Percentiles rank a stretch among this genome's conserved stretches.
Conservation (phyloP, 2,329 filamentous ascomycete genomes). For the Aspergillus costaricaensis region DNA sequence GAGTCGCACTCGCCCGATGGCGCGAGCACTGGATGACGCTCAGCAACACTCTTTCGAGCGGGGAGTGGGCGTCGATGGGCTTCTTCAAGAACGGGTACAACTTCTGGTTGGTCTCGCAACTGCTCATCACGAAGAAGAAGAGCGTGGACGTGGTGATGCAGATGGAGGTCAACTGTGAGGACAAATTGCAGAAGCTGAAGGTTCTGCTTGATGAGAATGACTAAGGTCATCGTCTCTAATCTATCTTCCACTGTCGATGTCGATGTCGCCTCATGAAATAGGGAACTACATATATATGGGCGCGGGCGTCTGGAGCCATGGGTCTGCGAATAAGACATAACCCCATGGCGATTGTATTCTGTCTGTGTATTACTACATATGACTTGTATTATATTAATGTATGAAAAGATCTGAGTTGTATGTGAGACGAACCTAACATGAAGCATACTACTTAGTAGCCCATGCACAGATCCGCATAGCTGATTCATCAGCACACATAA, state of each 20-base stretch:
- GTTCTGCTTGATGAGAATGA: slow-evolving; percentile 41
- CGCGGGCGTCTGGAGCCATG: too few relatives aligned
- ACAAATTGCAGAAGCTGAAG: slow-evolving; percentile 45
- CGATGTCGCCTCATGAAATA: too few relatives aligned
- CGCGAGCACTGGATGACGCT: slow-evolving; percentile 41
- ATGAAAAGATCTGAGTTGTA: too few relatives aligned
- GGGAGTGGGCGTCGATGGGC: slow-evolving; percentile 45
- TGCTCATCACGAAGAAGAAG: slow-evolving; percentile 46
- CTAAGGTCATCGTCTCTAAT: slow-evolving; percentile 12
- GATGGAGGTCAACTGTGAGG: slow-evolving; percentile 49
- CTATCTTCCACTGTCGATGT: too few relatives aligned
- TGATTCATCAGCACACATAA: neutral
- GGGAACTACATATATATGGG: too few relatives aligned
- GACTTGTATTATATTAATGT: too few relatives aligned
- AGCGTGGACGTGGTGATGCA: slow-evolving; percentile 47
- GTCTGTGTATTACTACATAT: too few relatives aligned
- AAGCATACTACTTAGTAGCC: neutral
- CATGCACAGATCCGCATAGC: neutral
- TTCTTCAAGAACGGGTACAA: slow-evolving; percentile 47
- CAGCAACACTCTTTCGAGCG: slow-evolving; percentile 31
- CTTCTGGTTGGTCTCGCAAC: slow-evolving; percentile 46
- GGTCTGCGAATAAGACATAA: too few relatives aligned
- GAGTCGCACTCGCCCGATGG: slow-evolving; percentile 41
- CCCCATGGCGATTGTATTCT: too few relatives aligned
- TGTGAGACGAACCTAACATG: too few relatives aligned